Evolutionary conservation across 2,329 filamentous ascomycete genomes (phyloP), one percentile per base, ranked within the genome.

Genomic region (Paecilomyces variotii): DNA sequence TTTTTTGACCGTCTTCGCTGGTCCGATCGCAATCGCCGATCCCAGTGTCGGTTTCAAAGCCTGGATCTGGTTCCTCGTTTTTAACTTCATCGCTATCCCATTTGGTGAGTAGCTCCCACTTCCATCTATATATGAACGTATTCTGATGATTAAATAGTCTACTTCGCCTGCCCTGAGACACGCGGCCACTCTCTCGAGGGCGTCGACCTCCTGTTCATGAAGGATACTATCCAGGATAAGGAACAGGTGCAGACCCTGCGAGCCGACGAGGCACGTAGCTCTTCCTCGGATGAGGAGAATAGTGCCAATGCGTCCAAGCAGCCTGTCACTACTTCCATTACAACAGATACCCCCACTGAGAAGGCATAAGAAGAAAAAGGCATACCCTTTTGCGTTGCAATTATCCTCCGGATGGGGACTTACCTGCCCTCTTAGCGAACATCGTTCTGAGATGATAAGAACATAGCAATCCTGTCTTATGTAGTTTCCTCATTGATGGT

Each of bases 1-100:
- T 2, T 74, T 72, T 59, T 52, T 74, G 24, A 74, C 71, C 19
- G 71, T 73, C 3, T 74, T 68, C 56, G 71, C 69, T 3, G 71
- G 71, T 1, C 71, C 70, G 2, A 72, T 72, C 49, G 71, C 65
- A 9, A 65, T 72, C 34, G 39, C 39, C n/a, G 39, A 45, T 14
- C 62, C 63, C 7, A 62, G 64, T 52, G 63, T 70, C 9, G 71
- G 70, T 9, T 74, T 70, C 70, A 70, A 72, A 60, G 68, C 68
- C 35, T 71, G 67, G 66, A 63, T 70, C 59, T 68, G 67, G 66
- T 72, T 74, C 53, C 56, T 66, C 39, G 66, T 70, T 24, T 71
- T 71, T 58, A 72, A 71, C 56, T 58, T 68, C 34, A 61, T 70
- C 35, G 68, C 69, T 4, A 65, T 74, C 26, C 71, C 72, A 9